Evolutionary conservation across 108 stramenopile species (phyloP).

Genomic region (Skeletonema tropicum): DNA sequence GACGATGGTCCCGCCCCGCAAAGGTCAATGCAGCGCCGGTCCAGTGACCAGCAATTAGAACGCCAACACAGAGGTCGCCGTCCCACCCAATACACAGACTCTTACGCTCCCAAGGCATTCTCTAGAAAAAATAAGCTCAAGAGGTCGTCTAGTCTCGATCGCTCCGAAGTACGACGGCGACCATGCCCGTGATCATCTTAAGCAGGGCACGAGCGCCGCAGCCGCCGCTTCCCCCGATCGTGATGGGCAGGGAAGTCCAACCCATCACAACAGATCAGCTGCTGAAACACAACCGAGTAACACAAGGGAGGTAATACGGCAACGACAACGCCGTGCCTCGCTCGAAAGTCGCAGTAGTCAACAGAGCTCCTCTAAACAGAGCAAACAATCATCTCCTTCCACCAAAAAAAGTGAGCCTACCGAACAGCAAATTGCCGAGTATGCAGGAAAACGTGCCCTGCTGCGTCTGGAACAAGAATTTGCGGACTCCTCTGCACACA

Average conservation of each 20-base stretch:
- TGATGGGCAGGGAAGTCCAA: background rate
- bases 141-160: background rate
- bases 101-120: slow-evolving; percentile 13
- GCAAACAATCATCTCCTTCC: background rate
- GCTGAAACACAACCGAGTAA: background rate
- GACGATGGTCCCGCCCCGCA: background rate
- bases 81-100: slow-evolving; percentile 25
- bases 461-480: slow-evolving; percentile 36
- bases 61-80: slow-evolving; percentile 14
- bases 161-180: background rate
- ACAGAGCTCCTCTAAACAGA: background rate
- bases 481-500: background rate
- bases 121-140: background rate
- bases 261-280: background rate
- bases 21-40: background rate
- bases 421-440: slow-evolving; percentile 35
- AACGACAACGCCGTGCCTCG: background rate
- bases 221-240: background rate
- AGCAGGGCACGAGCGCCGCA: background rate
- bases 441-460: slow-evolving; percentile 38
- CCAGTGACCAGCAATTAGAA: background rate
- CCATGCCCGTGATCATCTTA: background rate
- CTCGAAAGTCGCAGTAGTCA: background rate
- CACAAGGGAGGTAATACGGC: background rate
- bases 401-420: slow-evolving; percentile 4